Base-by-base conservation (phyloP, 2,329 filamentous ascomycete species). In the Cercospora janseana region DNA sequence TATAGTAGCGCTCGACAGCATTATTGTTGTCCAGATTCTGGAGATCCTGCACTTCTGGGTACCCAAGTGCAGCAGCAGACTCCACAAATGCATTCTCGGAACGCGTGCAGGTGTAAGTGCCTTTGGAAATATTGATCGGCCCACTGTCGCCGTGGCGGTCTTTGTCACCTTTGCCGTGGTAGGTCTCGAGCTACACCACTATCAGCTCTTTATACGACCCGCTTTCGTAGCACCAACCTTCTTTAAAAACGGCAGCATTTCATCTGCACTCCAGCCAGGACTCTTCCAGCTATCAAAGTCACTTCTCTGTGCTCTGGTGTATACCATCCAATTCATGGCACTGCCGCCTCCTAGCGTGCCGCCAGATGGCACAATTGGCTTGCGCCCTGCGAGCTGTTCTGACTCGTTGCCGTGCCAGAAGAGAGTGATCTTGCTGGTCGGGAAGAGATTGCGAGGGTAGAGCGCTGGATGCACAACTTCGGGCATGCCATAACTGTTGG, bases 261-360 rank as follows among this genome's bases (percentile, higher is more conserved):
- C 78, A 7, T 79, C 69, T 4, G 72, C 68, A 12, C 65, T 63
- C 79, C 79, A 81, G 0, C 79, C 78, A 12, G 70, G 66, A 0
- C 71, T 73, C 6, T 77, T 72, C 77, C 78, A 81, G 5, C 71
- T 70, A 56, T 81, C 76, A 46, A 73, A 78, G 59, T 79, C 76
- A 4, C 66, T 66, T 6, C 69, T 64, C 56, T 77, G 71, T 9
- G 70, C 72, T 21, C 73, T 64, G 2, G 71, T 72, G 56, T 76
- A 75, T 2, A 65, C 66, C 68, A 71, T 68, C 55, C 66, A 66
- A 49, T 71, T 71, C 49, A 71, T 71, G 1, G 66, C 68, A 16
- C 63, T 66, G 5, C 82, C 81, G 5, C 84, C 85, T 13, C 85
- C 85, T 0, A 87, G 72, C 0, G 80, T 76, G 18, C 75, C 73